phyloP scores from a whole-genome alignment of 345 rosid genomes.

The Euphorbia peplus region DNA sequence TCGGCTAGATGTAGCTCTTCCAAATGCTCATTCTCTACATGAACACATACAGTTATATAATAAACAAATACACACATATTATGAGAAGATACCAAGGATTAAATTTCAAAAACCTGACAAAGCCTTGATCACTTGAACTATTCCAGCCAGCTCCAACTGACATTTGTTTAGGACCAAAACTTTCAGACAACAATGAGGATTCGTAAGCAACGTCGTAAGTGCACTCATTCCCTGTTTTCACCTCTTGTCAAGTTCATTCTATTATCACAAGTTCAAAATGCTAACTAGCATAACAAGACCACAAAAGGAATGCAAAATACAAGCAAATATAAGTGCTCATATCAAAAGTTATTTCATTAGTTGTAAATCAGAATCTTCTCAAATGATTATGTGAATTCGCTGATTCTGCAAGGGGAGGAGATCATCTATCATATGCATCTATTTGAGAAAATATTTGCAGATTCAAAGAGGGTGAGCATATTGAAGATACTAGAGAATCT shows the following conservation, averaged over 20 bases:
- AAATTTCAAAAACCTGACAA: slow-evolving; percentile 49
- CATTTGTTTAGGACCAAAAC: slow-evolving; percentile 64
- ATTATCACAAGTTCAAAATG: neutral
- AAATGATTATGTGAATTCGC: too few relatives aligned
- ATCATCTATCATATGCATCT: too few relatives aligned
- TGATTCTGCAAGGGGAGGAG: too few relatives aligned
- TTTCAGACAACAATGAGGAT: slow-evolving; percentile 59
- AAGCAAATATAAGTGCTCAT: neutral
- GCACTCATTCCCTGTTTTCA: slow-evolving; percentile 62
- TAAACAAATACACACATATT: slow-evolving; percentile 3
- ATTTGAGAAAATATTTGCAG: too few relatives aligned
- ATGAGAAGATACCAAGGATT: neutral
- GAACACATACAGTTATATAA: neutral
- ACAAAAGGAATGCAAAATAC: neutral
- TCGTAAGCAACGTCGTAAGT: slow-evolving; percentile 52
- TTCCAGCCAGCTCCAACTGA: slow-evolving; percentile 63
- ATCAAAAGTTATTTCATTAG: neutral
- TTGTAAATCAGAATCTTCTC: neutral
- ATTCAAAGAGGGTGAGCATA: neutral
- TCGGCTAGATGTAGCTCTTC: slow-evolving; percentile 77
- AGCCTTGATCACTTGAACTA: slow-evolving; percentile 66
- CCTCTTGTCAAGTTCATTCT: slow-evolving; percentile 17
- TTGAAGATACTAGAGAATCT: neutral
- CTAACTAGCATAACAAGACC: neutral
- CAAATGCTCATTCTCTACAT: slow-evolving; percentile 57